Conservation (phyloP, 768 basidiomycete genomes). For the Dacryopinax primogenitus region DNA sequence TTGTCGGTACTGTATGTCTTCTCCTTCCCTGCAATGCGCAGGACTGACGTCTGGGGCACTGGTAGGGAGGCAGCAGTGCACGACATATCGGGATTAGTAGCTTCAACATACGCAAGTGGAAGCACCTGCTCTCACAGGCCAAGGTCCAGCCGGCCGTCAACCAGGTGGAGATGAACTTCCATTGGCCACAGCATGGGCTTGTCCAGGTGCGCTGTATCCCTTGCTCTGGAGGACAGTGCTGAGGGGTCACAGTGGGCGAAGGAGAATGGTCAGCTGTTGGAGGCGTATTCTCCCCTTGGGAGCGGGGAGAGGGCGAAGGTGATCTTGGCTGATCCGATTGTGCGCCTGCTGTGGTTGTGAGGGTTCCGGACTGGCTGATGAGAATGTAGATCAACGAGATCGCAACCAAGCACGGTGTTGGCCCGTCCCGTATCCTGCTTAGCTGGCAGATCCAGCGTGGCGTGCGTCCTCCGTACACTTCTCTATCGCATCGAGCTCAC, state of each 20-base stretch:
- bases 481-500: not conserved
- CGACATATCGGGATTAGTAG: slow-evolving; percentile 21
- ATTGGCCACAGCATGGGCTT: slow-evolving; percentile 66
- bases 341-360: slow-evolving; percentile 14
- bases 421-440: slow-evolving; percentile 61
- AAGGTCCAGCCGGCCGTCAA: slow-evolving; percentile 57
- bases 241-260: slow-evolving; percentile 41
- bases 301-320: slow-evolving; percentile 45
- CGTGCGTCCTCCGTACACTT: not conserved
- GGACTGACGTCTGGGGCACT: not conserved
- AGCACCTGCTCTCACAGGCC: slow-evolving; percentile 50
- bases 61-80: not conserved
- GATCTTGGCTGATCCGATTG: slow-evolving; percentile 41
- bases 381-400: slow-evolving; percentile 38
- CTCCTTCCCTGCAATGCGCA: not conserved
- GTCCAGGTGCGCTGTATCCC: slow-evolving; percentile 22
- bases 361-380: not conserved
- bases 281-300: slow-evolving; percentile 69
- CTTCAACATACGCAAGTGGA: slow-evolving; percentile 47
- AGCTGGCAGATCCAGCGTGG: slow-evolving; percentile 70
- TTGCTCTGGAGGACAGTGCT: not conserved
- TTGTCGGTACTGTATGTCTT: slow-evolving; percentile 50
- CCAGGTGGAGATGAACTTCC: slow-evolving; percentile 68
- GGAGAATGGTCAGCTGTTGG: slow-evolving; percentile 48
- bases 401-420: slow-evolving; percentile 50